Evolutionary conservation across 2,329 filamentous ascomycete species (phyloP), one percentile per base, ranked within the genome.

Genomic region (Polychaeton citri): DNA sequence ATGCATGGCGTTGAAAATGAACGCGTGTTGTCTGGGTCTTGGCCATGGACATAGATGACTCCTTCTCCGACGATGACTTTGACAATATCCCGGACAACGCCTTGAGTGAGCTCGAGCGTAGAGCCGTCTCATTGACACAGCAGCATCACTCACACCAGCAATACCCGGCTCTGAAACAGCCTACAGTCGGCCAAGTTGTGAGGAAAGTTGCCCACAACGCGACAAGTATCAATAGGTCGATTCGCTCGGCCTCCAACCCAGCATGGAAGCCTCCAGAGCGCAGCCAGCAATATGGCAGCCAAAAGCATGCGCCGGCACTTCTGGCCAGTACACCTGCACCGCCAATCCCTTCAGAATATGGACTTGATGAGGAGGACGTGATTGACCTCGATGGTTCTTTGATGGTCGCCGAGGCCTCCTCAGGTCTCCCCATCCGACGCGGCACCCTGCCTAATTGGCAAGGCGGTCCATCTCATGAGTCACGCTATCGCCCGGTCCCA

Each of bases 1-100:
- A n/a, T n/a, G n/a, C n/a, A n/a, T n/a, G n/a, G n/a, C n/a, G n/a
- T n/a, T n/a, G n/a, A n/a, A n/a, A n/a, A n/a, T n/a, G n/a, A n/a
- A n/a, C n/a, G n/a, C n/a, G n/a, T n/a, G n/a, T n/a, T n/a, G n/a
- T n/a, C n/a, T n/a, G n/a, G 12, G 24, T 32, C 30, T 17, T 19
- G 10, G 30, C 17, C 30, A 54, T 47, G 45, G 58, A 61, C 39
- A 59, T 64, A 42, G 60, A 65, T 43, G 62, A 68, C 39, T 64
- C 63, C 40, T 62, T 60, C 49, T 61, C 50, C 43, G 63, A 64
- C 52, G 54, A 61, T 45, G 63, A 60, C 48, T 51, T 68, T 36
- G 62, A 64, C 45, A 54, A 55, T 41, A 53, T 69, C 32, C 62
- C 65, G 21, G 54, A 57, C 35, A 60, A 63, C 43, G 55, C 63